Conservation (phyloP, 306 rosid genomes). For the Argentina anserina region DNA sequence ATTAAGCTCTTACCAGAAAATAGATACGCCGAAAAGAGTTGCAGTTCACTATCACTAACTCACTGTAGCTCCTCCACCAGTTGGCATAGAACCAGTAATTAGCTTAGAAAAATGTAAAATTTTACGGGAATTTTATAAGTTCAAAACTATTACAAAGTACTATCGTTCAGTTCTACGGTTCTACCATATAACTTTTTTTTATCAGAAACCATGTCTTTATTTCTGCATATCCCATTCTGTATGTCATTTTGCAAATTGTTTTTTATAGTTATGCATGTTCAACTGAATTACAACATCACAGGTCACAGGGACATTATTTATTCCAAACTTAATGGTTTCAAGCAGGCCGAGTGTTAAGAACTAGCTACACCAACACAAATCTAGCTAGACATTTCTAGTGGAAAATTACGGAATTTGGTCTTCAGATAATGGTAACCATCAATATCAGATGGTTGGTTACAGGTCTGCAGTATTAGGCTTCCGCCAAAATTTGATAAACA, state of each 20-base stretch:
- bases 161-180: not conserved
- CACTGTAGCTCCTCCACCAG: not conserved
- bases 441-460: not conserved
- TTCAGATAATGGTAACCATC: constrained; percentile 15
- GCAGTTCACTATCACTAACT: not conserved
- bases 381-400: not conserved
- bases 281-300: not conserved
- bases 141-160: not conserved
- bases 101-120: not conserved
- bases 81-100: not conserved
- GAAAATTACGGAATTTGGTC: not conserved
- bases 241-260: not conserved
- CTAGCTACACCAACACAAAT: not conserved
- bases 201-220: not conserved
- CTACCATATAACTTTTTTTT: not conserved
- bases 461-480: not conserved
- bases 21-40: not conserved
- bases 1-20: not conserved
- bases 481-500: not conserved
- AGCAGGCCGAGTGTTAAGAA: constrained; percentile 9
- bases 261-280: not conserved
- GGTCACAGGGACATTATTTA: not conserved
- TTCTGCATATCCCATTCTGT: not conserved
- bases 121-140: not conserved
- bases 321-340: constrained; percentile 13